Base-by-base conservation (phyloP, 257 asterid species). In the Plectranthus barbatus region DNA sequence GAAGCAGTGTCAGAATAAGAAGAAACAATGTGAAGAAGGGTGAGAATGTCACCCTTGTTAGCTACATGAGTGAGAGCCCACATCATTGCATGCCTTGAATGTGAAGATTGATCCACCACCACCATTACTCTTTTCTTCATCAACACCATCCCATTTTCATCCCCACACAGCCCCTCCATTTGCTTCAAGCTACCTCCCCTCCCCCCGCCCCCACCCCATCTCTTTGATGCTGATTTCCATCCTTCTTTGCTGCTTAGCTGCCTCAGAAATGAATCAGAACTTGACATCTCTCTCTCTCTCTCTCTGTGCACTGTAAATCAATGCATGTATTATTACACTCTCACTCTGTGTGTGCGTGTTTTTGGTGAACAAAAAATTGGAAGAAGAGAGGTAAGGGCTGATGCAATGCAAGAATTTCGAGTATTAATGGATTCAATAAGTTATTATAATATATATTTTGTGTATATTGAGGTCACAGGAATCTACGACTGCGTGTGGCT, bases 51-150 rank as follows among this genome's bases (percentile, higher is more conserved):
- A 18, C 88, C 94, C 80, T 78, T 83, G 18, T 83, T 84, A 1
- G 95, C 66, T 0, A 88, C 92, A 76, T 88, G 96, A 50, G 95
- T 83, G 1, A 91, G 84, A 14, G 98, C 96, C 96, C 96, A 91
- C 92, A 86, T 88, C 96, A 91, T 86, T 1, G 98, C 98, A 67
- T 91, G 94, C 20, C 84, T 88, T 0, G 88, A 81, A 60, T 83
- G 80, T 10, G 94, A 75, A 39, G 82, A 59, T 44, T 88, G 80
- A 74, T 91, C 98, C 74, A 91, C 92, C 1, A 91, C 88, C 66
- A 91, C 96, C 98, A 91, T 88, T 7, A 91, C 96, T 67, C 95
- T 84, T 34, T 91, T 88, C 83, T 87, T 83, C 89, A 76, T 61
- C 56, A 75, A 84, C n/a, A 82, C 55, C 19, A 66, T 66, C 41